A percentile compares a stretch with the other conserved stretches of the same genome.
phyloP scores from a whole-genome alignment of 768 basidiomycete genomes.

The Mycena metata region DNA sequence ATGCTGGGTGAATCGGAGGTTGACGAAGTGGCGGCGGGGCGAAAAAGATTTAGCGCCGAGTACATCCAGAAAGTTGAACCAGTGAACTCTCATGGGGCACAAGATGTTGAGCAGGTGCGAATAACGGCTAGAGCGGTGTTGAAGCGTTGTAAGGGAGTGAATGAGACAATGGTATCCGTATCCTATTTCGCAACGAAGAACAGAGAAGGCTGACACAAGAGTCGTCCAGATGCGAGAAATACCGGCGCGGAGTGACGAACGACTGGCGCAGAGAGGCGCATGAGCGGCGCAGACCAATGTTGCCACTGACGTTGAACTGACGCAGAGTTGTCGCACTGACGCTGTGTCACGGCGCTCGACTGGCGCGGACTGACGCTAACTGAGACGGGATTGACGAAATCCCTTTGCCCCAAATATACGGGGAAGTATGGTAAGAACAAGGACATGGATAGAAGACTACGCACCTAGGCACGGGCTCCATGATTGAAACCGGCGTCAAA shows the following conservation, averaged over 20 bases:
- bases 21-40: too few species aligned
- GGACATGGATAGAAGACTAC: too few species aligned
- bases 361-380: not conserved
- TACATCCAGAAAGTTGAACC: not conserved
- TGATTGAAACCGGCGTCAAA: constrained; percentile 42
- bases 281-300: constrained; percentile 4
- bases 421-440: too few species aligned
- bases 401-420: too few species aligned
- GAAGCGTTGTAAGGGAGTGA: not conserved
- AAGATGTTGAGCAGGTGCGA: not conserved
- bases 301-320: constrained; percentile 3
- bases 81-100: not conserved
- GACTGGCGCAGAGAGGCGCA: not conserved
- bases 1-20: too few species aligned
- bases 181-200: not conserved
- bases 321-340: constrained; percentile 5
- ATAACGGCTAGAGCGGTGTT: not conserved
- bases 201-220: not conserved
- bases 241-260: not conserved
- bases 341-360: constrained; percentile 1
- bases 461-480: constrained; percentile 41
- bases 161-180: not conserved
- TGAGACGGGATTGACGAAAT: constrained; percentile 7
- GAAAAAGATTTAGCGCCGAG: not conserved
- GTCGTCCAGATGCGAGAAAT: not conserved